Percentiles rank a stretch among this genome's conserved stretches.
These are phyloP conservation scores for Penicillium sp. DNA, from an alignment of 2,329 filamentous ascomycete genomes.

Conservation along the genomic window DNA sequence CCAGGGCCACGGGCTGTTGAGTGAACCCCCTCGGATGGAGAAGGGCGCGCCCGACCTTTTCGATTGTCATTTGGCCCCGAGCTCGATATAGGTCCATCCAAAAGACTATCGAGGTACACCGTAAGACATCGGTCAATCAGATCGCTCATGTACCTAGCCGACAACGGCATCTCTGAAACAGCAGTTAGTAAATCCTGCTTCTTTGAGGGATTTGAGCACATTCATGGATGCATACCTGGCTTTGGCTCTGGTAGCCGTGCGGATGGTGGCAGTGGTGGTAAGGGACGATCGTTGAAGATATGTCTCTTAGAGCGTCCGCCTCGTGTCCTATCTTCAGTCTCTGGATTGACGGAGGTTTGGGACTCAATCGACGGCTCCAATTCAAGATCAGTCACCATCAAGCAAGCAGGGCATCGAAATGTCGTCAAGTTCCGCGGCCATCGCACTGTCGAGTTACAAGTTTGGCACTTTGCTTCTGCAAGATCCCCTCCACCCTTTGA, in stretches of 20 bases:
- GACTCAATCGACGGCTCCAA: constrained; percentile 38
- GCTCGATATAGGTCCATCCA: constrained; percentile 33
- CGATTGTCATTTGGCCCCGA: constrained; percentile 26
- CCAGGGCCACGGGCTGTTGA: constrained; percentile 14
- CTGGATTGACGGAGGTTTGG: constrained; percentile 23
- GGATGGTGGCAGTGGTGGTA: constrained; percentile 11
- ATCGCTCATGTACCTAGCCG: constrained; percentile 61
- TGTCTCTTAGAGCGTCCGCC: constrained; percentile 3
- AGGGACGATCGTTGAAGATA: constrained; percentile 6
- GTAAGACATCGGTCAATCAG: constrained; percentile 61
- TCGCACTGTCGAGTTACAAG: constrained; percentile 77
- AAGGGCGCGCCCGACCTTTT: constrained; percentile 10
- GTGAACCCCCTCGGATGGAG: constrained; percentile 17
- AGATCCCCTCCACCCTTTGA: constrained; percentile 56
- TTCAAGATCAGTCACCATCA: constrained; percentile 80
- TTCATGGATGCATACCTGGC: constrained; percentile 16
- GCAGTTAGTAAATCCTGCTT: constrained; percentile 15
- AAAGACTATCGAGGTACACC: constrained; percentile 52
- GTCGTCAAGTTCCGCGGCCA: constrained; percentile 75
- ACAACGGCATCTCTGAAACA: constrained; percentile 53
- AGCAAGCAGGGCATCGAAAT: constrained; percentile 81
- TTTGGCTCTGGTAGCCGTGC: constrained; percentile 10
- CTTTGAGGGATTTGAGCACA: too few species aligned
- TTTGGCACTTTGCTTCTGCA: constrained; percentile 77
- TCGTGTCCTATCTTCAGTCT: constrained; percentile 8